Evolutionary conservation across 208 protist species (phyloP), one percentile per base, ranked within the genome.

Genomic region (Trypanosomatidae sp.): DNA sequence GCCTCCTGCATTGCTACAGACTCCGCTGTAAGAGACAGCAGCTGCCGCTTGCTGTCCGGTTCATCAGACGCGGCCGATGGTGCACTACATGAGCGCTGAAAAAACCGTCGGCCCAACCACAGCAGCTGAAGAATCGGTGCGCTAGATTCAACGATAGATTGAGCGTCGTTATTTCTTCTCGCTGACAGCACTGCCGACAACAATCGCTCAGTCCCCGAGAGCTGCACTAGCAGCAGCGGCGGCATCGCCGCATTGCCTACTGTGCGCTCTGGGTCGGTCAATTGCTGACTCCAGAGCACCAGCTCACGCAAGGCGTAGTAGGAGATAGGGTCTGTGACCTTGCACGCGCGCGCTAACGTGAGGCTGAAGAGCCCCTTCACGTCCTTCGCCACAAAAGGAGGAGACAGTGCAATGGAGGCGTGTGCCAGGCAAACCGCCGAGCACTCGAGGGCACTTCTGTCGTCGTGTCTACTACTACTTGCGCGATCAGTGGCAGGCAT

Each of bases 71-170:
- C 22, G 28, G 25, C 10, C 3, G 44, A 19, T 9, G 3, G 25
- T 5, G 28, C 5, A 22, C 8, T 15, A 6, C 43, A 4, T 33
- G 28, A 5, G 12, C 66, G 28, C 22, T 71, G 49, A 19, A 72
- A 72, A 59, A 72, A 72, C 15, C 55, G 55, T 36, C 68, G 68
- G 9, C 46, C 68, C 12, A 47, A 62, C 36, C 53, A 44, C 39
- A 72, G 68, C 17, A 72, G 68, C 50, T 43, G 22, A 1, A 72
- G 30, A 3, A 64, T 17, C 30, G 25, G 15, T 15, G 22, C 7
- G 52, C 49, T 10, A 22, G 30, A 12, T 39, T n/a, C 52, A 19
- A 25, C 39, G 22, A 50, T 30, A 8, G 13, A 25, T 15, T 22
- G 39, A 12, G 44, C 13, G 58, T 62, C 7, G n/a, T 25, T 41